These are phyloP conservation scores for Vigna trinervia DNA, from an alignment of 306 rosid genomes.

Conservation along the genomic window DNA sequence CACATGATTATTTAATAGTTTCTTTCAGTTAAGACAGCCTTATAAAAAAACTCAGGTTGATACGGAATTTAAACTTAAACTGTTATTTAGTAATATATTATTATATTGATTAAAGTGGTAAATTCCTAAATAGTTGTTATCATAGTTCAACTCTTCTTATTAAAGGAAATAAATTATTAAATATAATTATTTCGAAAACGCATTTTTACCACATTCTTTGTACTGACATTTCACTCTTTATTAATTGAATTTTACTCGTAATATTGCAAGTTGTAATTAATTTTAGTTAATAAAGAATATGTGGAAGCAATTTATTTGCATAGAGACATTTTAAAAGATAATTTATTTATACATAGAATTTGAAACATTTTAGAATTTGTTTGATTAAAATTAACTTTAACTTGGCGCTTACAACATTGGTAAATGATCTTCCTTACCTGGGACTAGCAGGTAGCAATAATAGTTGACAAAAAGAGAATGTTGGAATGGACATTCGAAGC, in stretches of 20 bases:
- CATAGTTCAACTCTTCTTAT: neutral
- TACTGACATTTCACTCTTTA: neutral
- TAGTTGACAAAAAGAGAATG: slow-evolving; percentile 6
- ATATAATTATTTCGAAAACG: neutral
- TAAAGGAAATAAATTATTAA: neutral
- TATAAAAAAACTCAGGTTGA: neutral
- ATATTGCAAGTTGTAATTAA: neutral
- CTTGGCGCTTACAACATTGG: neutral
- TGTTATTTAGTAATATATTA: neutral
- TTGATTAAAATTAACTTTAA: neutral
- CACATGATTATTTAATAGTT: no score
- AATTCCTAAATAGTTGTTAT: neutral
- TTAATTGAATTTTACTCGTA: neutral
- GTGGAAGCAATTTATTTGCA: no score
- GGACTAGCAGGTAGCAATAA: neutral
- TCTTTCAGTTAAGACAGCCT: no score
- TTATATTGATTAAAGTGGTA: neutral
- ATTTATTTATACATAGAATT: no score
- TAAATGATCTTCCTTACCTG: neutral
- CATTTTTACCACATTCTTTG: neutral
- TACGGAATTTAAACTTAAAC: neutral
- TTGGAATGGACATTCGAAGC: neutral
- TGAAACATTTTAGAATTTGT: no score
- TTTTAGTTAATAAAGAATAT: neutral
- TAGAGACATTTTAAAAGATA: no score